These are phyloP conservation scores for Chaetomiaceae sp. DNA, from an alignment of 2,329 filamentous ascomycete genomes.

Conservation along the genomic window DNA sequence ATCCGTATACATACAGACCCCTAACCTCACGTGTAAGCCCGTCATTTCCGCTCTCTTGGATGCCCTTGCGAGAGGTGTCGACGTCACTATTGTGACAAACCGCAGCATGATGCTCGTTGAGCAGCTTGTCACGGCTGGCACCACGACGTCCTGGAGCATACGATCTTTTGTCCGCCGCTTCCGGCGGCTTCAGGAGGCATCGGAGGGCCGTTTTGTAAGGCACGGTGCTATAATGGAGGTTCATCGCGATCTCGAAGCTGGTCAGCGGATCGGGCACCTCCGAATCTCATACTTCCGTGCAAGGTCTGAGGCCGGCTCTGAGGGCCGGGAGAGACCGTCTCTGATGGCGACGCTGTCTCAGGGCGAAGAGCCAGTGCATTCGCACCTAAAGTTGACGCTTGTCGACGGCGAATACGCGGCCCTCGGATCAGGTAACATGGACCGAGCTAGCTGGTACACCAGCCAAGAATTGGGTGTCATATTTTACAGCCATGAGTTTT, in stretches of 20 bases:
- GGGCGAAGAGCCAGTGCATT: conserved; percentile 61
- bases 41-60: conserved; percentile 58
- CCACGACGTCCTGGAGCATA: conserved; percentile 64
- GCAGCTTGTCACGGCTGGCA: conserved; percentile 75
- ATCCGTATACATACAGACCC: conserved; percentile 67
- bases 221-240: not conserved
- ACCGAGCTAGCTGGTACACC: conserved; percentile 81
- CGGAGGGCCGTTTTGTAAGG: not conserved
- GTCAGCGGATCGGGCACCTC: conserved; percentile 44
- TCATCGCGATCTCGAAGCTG: conserved; percentile 40
- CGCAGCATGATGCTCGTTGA: conserved; percentile 70
- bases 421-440: conserved; percentile 77
- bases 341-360: conserved; percentile 10
- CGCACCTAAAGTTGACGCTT: conserved; percentile 73
- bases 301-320: conserved; percentile 15
- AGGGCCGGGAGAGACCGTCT: conserved; percentile 25
- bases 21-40: conserved; percentile 67
- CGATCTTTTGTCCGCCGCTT: conserved; percentile 52
- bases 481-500: conserved; percentile 40
- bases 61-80: conserved; percentile 61
- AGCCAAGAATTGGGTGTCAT: conserved; percentile 76
- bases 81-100: conserved; percentile 65
- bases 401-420: conserved; percentile 65
- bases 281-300: conserved; percentile 56
- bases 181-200: conserved; percentile 21